Base-by-base conservation (phyloP, 2,329 filamentous ascomycete species). In the Trichoderma atroviride region DNA sequence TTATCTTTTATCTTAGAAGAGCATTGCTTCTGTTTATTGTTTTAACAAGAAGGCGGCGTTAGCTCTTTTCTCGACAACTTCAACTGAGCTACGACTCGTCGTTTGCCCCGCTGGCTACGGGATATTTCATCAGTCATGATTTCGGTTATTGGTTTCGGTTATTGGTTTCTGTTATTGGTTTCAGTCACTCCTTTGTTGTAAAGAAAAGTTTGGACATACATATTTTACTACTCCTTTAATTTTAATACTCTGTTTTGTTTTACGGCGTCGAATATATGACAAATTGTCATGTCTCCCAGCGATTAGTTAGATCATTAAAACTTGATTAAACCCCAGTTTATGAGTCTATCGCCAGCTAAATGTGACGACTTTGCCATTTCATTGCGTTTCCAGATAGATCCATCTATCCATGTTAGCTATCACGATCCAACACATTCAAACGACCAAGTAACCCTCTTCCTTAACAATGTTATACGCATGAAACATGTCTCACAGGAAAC, bases 341-440 rank as follows among this genome's bases (percentile, higher is more conserved):
- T 55, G 9, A 29, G 29, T 10, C 55, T 22, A 10, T 57, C 29
- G 29, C 33, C 55, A 35, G 4, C 24, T 14, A 29, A 9, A 9
- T 50, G 33, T 14, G 11, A 35, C 5, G 27, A 9, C 47, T 3
- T n/a, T 14, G 16, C 35, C 4, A 14, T 35, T 27, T 29, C 29
- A 52, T 59, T 40, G 59, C 16, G 24, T 59, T 31, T 27, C 55
- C 14, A 59, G n/a, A 67, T 67, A 55, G 40, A 50, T 37, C 37
- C 37, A 40, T 37, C 64, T 31, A n/a, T 43, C 6, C 7, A 6
- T 7, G 5, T 40, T 22, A 10, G n/a, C 43, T 22, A 47, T 47
- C 6, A 22, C 19, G n/a, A 24, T 47, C 47, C 10, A 22, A 50
- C 7, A 50, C n/a, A 50, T 22, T n/a, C 43, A 50, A 22, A 11